Evolutionary conservation across 139 green algal species (phyloP).

Genomic region (Coelastrella sp.): DNA sequence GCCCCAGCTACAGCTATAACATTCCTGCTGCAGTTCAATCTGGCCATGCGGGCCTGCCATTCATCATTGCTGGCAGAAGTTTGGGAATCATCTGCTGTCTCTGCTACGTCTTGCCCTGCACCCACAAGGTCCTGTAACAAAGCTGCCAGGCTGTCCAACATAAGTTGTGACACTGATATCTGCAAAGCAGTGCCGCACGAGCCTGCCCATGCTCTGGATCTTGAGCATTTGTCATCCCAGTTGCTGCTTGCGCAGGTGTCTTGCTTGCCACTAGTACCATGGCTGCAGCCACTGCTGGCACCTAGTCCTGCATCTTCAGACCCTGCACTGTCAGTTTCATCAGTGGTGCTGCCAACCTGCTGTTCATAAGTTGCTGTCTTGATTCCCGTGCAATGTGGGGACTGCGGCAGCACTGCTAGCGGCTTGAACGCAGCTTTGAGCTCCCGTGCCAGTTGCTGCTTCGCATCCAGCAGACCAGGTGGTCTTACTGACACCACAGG

Average conservation of each 20-base stretch:
- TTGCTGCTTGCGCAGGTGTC: neutral
- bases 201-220: no score
- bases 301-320: neutral
- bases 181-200: neutral
- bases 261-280: neutral
- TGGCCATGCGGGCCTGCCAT: neutral
- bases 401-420: constrained; percentile 17
- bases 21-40: neutral
- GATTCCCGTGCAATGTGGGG: neutral
- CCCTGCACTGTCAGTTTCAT: neutral
- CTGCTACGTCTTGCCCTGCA: neutral
- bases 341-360: neutral
- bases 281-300: neutral
- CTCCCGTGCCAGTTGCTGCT: neutral
- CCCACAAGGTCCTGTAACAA: constrained; percentile 16
- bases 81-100: neutral
- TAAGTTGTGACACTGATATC: neutral
- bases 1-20: constrained; percentile 9
- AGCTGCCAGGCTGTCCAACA: neutral
- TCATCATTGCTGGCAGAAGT: neutral
- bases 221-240: no score
- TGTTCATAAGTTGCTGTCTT: neutral
- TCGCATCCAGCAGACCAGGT: constrained; percentile 3
- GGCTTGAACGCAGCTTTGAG: neutral
- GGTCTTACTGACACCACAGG: constrained; percentile 11